These are phyloP conservation scores for Trapa bicornis DNA, from an alignment of 345 rosid genomes.

Conservation along the genomic window DNA sequence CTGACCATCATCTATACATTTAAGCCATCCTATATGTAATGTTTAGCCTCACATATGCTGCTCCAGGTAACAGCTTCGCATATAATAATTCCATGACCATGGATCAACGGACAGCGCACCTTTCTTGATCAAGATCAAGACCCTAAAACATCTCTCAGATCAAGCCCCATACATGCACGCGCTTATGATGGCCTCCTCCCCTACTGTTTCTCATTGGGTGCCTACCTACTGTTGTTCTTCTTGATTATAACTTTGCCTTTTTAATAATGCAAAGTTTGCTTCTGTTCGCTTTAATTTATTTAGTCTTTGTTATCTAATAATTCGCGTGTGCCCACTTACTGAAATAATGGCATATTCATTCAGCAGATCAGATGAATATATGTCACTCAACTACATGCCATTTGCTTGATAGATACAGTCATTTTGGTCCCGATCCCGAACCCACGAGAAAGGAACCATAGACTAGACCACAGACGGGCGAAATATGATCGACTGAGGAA, in stretches of 20 bases:
- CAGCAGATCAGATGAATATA: constrained; percentile 3
- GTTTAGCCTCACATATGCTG: not conserved
- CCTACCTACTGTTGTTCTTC: not conserved
- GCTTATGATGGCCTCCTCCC: not conserved
- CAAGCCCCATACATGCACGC: not conserved
- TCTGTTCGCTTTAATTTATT: not conserved
- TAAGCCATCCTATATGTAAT: not conserved
- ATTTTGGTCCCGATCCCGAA: constrained; percentile 10
- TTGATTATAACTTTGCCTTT: not conserved
- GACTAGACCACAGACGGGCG: not conserved
- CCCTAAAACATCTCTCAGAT: not conserved
- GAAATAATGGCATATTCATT: not conserved
- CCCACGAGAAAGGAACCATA: not conserved
- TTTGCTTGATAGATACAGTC: constrained; percentile 2
- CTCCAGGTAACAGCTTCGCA: not conserved
- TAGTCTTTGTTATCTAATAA: constrained; percentile 1
- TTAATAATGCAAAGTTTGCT: not conserved
- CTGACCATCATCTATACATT: not conserved
- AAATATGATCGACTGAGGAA: constrained; percentile 4
- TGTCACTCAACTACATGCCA: constrained; percentile 7
- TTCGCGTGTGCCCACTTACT: not conserved
- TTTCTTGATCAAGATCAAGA: not conserved
- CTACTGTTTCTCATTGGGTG: no score
- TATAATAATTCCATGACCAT: not conserved
- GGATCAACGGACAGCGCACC: not conserved